Conservation (phyloP, 78 protist genomes). For the Isochrysis galbana region DNA sequence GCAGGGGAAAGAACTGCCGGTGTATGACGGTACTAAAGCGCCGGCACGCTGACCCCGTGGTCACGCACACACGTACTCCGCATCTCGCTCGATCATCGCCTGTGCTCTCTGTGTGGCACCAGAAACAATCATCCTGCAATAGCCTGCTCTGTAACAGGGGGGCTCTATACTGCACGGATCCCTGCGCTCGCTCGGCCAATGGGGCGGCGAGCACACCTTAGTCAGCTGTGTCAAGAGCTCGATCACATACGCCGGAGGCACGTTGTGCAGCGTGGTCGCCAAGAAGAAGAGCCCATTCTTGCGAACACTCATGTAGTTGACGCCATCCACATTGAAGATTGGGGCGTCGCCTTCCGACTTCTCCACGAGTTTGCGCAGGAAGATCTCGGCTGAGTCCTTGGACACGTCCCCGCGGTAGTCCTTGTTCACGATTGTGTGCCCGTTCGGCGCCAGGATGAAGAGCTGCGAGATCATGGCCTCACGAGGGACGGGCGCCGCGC, state of each 20-base stretch:
- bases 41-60: too few species aligned
- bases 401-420: slow-evolving; percentile 74
- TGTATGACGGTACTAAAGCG: too few species aligned
- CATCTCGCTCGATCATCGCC: too few species aligned
- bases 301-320: slow-evolving; percentile 67
- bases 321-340: slow-evolving; percentile 64
- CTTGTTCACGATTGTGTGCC: slow-evolving; percentile 75
- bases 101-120: too few species aligned
- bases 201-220: too few species aligned
- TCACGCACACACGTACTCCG: too few species aligned
- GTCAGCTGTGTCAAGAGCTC: slow-evolving; percentile 73
- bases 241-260: slow-evolving; percentile 69
- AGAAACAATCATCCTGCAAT: too few species aligned
- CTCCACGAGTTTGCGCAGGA: slow-evolving; percentile 63
- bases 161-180: too few species aligned
- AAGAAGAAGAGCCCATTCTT: slow-evolving; percentile 72
- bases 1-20: too few species aligned
- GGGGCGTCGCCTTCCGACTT: slow-evolving; percentile 56
- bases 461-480: slow-evolving; percentile 80
- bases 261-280: slow-evolving; percentile 71
- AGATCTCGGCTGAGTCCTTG: slow-evolving; percentile 63
- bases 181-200: too few species aligned
- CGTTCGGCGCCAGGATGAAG: slow-evolving; percentile 77
- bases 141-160: too few species aligned
- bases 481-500: too few species aligned